A percentile compares a stretch with the other conserved stretches of the same genome.
Evolutionary conservation across 306 rosid species (phyloP).

Genomic region (Cucurbita maxima): DNA sequence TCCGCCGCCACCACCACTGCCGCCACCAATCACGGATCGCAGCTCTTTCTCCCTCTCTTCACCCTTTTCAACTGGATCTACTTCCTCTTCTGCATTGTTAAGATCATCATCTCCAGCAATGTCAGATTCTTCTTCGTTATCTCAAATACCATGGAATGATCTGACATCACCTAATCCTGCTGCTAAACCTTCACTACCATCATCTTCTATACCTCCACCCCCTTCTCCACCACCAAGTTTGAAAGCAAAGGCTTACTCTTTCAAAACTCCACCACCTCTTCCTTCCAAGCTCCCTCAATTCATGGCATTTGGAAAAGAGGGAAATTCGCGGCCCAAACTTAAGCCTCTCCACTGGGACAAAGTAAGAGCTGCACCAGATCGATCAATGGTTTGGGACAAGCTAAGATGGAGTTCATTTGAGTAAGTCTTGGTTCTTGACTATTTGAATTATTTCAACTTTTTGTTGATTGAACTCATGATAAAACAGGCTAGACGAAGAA

Average conservation of each 20-base stretch:
- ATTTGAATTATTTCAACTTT: background rate
- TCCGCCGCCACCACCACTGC: conserved; percentile 17
- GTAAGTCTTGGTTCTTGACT: conserved; percentile 33
- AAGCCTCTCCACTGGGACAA: conserved; percentile 99
- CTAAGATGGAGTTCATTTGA: conserved; percentile 85
- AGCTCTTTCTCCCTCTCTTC: conserved; percentile 26
- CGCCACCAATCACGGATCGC: conserved; percentile 27
- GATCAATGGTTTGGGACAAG: conserved; percentile 93
- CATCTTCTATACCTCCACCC: conserved; percentile 53
- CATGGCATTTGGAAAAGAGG: conserved; percentile 68
- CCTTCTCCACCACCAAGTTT: conserved; percentile 67
- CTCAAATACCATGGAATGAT: conserved; percentile 19
- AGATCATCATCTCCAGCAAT: conserved; percentile 38
- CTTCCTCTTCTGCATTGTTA: conserved; percentile 33
- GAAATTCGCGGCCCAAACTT: conserved; percentile 58
- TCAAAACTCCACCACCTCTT: conserved; percentile 68
- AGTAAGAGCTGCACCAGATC: conserved; percentile 87
- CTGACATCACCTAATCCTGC: conserved; percentile 15
- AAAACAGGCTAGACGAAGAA: conserved; percentile 83
- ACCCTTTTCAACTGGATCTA: conserved; percentile 37
- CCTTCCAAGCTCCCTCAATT: conserved; percentile 53
- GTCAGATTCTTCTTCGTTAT: conserved; percentile 30
- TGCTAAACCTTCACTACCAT: conserved; percentile 16
- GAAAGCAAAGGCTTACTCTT: conserved; percentile 13
- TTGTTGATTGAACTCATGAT: conserved; percentile 6